Evolutionary conservation across 2,329 filamentous ascomycete species (phyloP).

Genomic region (Sporothrix variecibatus): DNA sequence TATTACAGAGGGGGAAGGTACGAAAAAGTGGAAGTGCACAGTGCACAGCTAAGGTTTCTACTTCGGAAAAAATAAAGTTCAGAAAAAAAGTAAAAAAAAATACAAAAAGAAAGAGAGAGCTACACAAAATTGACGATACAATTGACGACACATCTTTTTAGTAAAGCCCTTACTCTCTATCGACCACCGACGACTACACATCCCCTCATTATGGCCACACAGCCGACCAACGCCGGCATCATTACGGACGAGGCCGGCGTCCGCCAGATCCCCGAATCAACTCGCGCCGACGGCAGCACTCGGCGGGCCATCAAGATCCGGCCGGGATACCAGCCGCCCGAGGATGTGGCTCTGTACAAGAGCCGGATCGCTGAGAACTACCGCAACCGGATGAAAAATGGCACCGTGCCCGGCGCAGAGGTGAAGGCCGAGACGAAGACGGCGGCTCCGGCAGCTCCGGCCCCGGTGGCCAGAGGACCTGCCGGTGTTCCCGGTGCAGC

Average conservation of each 20-base stretch:
- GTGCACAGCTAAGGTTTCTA: not conserved
- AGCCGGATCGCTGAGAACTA: constrained; percentile 85
- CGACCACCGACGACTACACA: not conserved
- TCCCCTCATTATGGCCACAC: constrained; percentile 26
- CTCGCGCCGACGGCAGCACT: constrained; percentile 84
- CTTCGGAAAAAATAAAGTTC: not conserved
- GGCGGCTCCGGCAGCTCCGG: not conserved
- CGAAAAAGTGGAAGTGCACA: not conserved
- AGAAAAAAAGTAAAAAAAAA: not conserved
- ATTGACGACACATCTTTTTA: not conserved
- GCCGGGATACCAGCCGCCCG: constrained; percentile 88
- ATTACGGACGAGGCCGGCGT: constrained; percentile 79
- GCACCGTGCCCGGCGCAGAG: constrained; percentile 70
- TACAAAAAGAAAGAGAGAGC: not conserved
- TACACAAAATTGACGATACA: not conserved
- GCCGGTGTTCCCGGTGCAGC: constrained; percentile 6
- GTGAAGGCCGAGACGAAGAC: constrained; percentile 31
- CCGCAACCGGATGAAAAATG: constrained; percentile 70
- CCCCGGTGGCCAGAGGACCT: not conserved
- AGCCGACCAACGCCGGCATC: constrained; percentile 64
- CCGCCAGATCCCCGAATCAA: constrained; percentile 85
- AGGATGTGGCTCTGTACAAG: constrained; percentile 95
- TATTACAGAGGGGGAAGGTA: not conserved
- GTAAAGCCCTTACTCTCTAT: not conserved
- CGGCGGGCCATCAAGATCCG: constrained; percentile 92